Evolutionary conservation across 2,329 filamentous ascomycete genomes (phyloP).

Genomic region (Arthrobotrys sphaeroides): DNA sequence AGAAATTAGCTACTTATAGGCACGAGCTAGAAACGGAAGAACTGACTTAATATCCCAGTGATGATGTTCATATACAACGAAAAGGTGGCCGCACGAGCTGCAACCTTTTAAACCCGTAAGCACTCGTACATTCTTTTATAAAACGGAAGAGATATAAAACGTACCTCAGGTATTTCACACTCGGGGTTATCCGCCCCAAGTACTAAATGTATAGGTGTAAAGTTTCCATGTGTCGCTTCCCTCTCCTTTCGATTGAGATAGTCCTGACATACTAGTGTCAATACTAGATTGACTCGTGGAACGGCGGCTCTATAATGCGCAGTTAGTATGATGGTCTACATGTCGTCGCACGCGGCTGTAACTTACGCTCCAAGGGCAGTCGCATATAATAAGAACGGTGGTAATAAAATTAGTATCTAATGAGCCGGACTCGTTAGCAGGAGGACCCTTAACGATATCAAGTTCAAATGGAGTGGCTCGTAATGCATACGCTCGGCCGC

Average conservation of each 20-base stretch:
- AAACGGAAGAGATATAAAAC: not conserved
- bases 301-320: conserved; percentile 49
- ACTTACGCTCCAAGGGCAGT: conserved; percentile 80
- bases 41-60: conserved; percentile 72
- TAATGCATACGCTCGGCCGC: conserved; percentile 36
- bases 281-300: conserved; percentile 66
- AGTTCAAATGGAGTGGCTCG: not conserved
- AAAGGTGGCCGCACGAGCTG: conserved; percentile 79
- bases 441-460: not conserved
- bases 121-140: not conserved
- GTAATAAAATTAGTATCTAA: conserved; percentile 79
- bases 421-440: not conserved
- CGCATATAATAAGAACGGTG: conserved; percentile 81
- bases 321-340: not conserved
- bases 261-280: conserved; percentile 81
- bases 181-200: conserved; percentile 77
- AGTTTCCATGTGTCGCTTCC: conserved; percentile 68
- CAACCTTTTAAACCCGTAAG: conserved; percentile 63
- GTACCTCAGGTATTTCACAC: conserved; percentile 76
- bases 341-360: not conserved
- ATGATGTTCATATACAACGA: conserved; percentile 78
- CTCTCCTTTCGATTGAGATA: conserved; percentile 78
- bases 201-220: conserved; percentile 63
- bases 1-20: not conserved
- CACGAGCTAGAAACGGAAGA: not conserved